Evolutionary conservation across 306 rosid species (phyloP), one percentile per base, ranked within the genome.

Genomic region (Adenanthera pavonina): DNA sequence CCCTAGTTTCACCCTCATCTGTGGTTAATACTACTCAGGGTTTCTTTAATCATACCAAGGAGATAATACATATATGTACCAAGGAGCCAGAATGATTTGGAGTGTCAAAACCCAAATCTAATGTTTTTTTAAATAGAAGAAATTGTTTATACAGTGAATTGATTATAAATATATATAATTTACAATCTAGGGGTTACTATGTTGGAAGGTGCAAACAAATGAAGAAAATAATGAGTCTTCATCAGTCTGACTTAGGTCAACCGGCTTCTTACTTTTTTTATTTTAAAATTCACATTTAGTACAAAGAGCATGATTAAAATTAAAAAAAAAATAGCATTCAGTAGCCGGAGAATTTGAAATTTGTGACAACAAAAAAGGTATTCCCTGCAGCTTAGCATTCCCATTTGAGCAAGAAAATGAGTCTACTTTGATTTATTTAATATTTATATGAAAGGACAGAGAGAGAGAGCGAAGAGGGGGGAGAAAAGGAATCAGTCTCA

Each of bases 221-320:
- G 86, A 78, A 75, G 87, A 87, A 78, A 87, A 87, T 88, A 87
- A 82, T 86, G 85, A 15, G 70, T 77, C 89, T 87, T 87, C 85
- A 82, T 84, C 78, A 82, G 69, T 84, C 80, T 87, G 72, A 76
- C 79, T 43, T 30, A 64, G 74, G 90, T 87, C 94, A 89, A 89
- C 77, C 69, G 76, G 19, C 25, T 47, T 61, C 13, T 25, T 68
- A 17, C 56, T 44, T 7, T 19, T 52, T 2, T 65, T 72, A 38
- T 59, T 57, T 16, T 7, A 48, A 49, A 9, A 43, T 19, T 46
- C 66, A 35, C 20, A 51, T 44, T 3, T 17, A 34, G 75, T 74
- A 69, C 47, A 43, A 56, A 20, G 53, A 78, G 53, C 81, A 78
- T 38, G 64, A 74, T 75, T 52, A 65, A 70, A 73, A 65, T 69